Conservation (phyloP, 495 filamentous ascomycete genomes). For the Cercophora newfieldiana region DNA sequence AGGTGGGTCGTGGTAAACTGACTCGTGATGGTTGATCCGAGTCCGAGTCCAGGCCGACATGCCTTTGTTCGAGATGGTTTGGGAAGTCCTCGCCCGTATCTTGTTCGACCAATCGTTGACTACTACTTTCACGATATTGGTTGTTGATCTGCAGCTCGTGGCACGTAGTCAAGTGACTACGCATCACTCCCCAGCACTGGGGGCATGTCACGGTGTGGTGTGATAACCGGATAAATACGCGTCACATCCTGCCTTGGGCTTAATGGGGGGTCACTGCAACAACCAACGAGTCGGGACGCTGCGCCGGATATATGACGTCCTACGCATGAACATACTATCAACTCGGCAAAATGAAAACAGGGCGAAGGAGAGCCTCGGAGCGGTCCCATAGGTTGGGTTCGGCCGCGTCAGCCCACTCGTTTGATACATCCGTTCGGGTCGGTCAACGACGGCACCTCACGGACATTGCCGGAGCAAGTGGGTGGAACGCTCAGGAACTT, state of each 20-base stretch:
- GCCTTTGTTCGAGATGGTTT: too few relatives aligned
- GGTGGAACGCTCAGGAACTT: too few relatives aligned
- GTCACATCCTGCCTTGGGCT: neutral
- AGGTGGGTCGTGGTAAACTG: neutral
- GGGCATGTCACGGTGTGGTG: neutral
- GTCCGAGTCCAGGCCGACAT: too few relatives aligned
- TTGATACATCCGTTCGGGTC: slow-evolving; percentile 5
- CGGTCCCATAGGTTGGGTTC: slow-evolving; percentile 15
- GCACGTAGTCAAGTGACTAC: slow-evolving; percentile 6
- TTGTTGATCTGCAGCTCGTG: neutral
- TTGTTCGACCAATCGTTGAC: neutral
- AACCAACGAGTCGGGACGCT: slow-evolving; percentile 9
- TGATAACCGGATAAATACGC: neutral
- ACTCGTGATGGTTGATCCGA: neutral
- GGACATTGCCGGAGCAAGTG: too few relatives aligned
- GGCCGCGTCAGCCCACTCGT: neutral
- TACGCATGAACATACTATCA: neutral
- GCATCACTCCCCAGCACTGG: neutral
- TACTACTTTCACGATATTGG: neutral
- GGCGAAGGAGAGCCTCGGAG: neutral
- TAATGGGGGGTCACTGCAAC: neutral
- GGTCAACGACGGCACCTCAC: too few relatives aligned
- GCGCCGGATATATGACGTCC: neutral
- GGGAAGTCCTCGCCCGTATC: too few relatives aligned
- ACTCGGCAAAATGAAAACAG: slow-evolving; percentile 9